A percentile compares a stretch with the other conserved stretches of the same genome.
phyloP scores from a whole-genome alignment of 139 green algal genomes.

The Pleodorina starrii region DNA sequence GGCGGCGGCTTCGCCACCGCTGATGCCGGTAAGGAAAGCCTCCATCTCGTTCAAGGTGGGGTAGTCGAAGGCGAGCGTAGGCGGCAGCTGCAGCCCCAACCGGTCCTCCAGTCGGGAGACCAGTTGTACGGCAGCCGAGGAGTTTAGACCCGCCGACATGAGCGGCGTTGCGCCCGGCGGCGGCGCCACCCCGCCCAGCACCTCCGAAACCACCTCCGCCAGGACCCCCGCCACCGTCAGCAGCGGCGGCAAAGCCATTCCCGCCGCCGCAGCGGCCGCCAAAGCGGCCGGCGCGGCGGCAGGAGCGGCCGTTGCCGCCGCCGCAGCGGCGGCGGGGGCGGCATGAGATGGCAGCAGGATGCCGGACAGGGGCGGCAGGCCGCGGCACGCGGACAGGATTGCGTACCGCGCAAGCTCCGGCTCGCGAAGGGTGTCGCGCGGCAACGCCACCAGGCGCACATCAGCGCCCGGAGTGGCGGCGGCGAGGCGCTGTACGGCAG shows the following conservation, averaged over 20 bases:
- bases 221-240: neutral
- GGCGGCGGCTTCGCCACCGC: neutral
- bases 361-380: neutral
- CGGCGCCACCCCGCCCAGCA: neutral
- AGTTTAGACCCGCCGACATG: constrained; percentile 69
- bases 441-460: constrained; percentile 20
- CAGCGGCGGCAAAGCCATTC: neutral
- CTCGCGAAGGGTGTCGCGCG: neutral
- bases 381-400: constrained; percentile 23
- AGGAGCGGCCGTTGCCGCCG: neutral
- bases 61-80: constrained; percentile 80
- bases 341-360: neutral
- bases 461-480: neutral
- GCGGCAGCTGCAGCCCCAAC: constrained; percentile 63
- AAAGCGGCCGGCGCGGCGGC: neutral
- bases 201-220: constrained; percentile 34
- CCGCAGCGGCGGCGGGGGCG: neutral
- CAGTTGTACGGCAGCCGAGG: constrained; percentile 65
- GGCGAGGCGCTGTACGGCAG: neutral
- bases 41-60: constrained; percentile 48
- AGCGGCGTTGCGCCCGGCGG: constrained; percentile 49
- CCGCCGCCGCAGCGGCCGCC: too few relatives aligned
- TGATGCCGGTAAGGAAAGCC: neutral
- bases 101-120: constrained; percentile 52
- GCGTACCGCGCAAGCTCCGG: neutral